phyloP scores from a whole-genome alignment of 2,329 filamentous ascomycete species.

The Aspergillus terreus region DNA sequence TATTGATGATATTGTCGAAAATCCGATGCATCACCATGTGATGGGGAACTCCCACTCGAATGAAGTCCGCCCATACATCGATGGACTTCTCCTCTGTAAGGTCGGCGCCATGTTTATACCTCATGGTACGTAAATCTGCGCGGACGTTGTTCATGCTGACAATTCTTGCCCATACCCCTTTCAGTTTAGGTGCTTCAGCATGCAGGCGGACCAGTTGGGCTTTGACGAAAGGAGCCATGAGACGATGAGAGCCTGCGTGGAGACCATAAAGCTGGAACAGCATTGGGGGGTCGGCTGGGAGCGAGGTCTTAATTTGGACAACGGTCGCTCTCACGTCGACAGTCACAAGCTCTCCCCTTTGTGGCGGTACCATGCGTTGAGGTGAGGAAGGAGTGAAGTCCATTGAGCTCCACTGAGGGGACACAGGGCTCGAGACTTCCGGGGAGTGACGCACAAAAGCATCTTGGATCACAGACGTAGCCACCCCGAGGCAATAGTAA shows the following conservation, averaged over 20 bases:
- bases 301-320: slow-evolving; percentile 80
- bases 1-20: slow-evolving; percentile 89
- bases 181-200: slow-evolving; percentile 80
- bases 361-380: slow-evolving; percentile 20
- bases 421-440: slow-evolving; percentile 8
- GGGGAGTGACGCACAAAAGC: slow-evolving; percentile 51
- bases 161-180: slow-evolving; percentile 78
- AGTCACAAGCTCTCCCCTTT: slow-evolving; percentile 64
- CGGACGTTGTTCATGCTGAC: slow-evolving; percentile 78
- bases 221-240: slow-evolving; percentile 76
- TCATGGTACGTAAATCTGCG: slow-evolving; percentile 74
- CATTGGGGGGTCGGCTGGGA: slow-evolving; percentile 84
- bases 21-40: slow-evolving; percentile 85
- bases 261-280: slow-evolving; percentile 86
- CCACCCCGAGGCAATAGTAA: slow-evolving; percentile 85
- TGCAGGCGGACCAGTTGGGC: slow-evolving; percentile 79
- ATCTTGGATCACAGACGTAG: slow-evolving; percentile 68
- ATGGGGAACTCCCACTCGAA: slow-evolving; percentile 84
- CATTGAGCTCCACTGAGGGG: slow-evolving; percentile 11
- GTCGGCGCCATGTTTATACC: slow-evolving; percentile 61
- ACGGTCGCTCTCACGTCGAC: slow-evolving; percentile 78
- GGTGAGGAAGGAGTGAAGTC: slow-evolving; percentile 21
- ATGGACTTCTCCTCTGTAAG: slow-evolving; percentile 73
- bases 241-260: slow-evolving; percentile 79
- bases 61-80: slow-evolving; percentile 79